Percentiles rank a stretch among this genome's conserved stretches.
Evolutionary conservation across 805 yeast species (phyloP).

Genomic region (Myxozyma sirexii): DNA sequence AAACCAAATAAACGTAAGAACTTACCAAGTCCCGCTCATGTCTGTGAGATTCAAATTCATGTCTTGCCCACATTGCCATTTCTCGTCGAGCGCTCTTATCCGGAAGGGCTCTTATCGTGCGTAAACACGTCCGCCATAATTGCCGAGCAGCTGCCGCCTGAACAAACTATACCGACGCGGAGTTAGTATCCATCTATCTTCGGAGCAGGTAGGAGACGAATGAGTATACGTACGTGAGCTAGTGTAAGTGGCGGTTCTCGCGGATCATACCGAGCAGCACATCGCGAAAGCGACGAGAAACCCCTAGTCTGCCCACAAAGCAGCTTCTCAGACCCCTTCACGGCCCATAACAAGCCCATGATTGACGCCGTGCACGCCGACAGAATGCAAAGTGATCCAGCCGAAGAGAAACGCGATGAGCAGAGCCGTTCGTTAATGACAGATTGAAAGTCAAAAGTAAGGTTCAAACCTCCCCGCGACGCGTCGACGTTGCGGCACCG

Average conservation of each 20-base stretch:
- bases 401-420: not conserved
- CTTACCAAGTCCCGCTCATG: constrained; percentile 25
- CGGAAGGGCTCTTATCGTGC: constrained; percentile 7
- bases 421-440: too few relatives aligned
- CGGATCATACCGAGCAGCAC: not conserved
- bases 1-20: not conserved
- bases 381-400: too few relatives aligned
- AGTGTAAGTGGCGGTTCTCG: constrained; percentile 13
- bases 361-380: too few relatives aligned
- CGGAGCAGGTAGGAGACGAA: not conserved
- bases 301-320: not conserved
- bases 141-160: constrained; percentile 22
- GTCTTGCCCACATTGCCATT: constrained; percentile 18
- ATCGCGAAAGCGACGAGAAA: not conserved
- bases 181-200: not conserved
- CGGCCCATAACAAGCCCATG: not conserved
- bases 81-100: constrained; percentile 9
- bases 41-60: constrained; percentile 18
- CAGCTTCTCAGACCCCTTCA: not conserved
- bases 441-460: too few relatives aligned
- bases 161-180: constrained; percentile 4
- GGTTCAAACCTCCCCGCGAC: constrained; percentile 1
- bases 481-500: not conserved
- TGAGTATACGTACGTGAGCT: constrained; percentile 16
- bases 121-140: constrained; percentile 17